phyloP scores from a whole-genome alignment of 164 flowering plant genomes.

The Sedum album region DNA sequence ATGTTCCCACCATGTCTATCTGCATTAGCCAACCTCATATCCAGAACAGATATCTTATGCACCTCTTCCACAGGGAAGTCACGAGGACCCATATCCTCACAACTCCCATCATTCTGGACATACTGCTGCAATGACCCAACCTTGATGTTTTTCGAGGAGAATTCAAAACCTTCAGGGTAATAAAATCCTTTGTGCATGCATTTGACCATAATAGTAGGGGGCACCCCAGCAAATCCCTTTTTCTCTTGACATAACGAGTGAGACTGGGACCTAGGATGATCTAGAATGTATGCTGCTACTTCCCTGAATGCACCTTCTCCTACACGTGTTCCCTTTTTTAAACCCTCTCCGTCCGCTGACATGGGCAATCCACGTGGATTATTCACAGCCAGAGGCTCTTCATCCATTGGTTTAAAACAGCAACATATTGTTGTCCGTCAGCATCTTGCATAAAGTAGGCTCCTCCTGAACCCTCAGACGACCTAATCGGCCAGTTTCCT shows the following conservation, averaged over 20 bases:
- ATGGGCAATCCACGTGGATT: conserved; percentile 30
- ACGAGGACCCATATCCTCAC: conserved; percentile 37
- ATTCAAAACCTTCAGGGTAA: conserved; percentile 23
- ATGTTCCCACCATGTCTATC: conserved; percentile 45
- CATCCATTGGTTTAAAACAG: conserved; percentile 43
- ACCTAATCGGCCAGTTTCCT: conserved; percentile 28
- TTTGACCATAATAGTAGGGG: conserved; percentile 36
- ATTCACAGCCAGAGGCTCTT: conserved; percentile 36
- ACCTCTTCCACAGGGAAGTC: conserved; percentile 35
- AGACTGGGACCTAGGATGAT: conserved; percentile 23
- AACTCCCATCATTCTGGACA: conserved; percentile 26
- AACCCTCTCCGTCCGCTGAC: conserved; percentile 30
- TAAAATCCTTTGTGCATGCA: conserved; percentile 34
- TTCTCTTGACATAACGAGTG: conserved; percentile 11
- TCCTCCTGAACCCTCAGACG: conserved; percentile 40
- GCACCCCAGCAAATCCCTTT: conserved; percentile 40
- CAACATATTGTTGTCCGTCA: conserved; percentile 21
- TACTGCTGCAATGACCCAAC: conserved; percentile 39
- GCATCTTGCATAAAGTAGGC: conserved; percentile 37
- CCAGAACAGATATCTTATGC: conserved; percentile 37
- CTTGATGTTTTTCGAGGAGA: conserved; percentile 16
- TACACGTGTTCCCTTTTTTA: conserved; percentile 34
- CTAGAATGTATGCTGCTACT: conserved; percentile 41
- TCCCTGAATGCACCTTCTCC: conserved; percentile 43
- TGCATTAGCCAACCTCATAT: conserved; percentile 38